Evolutionary conservation across 495 filamentous ascomycete genomes (phyloP).

Genomic region (Aspergillus diversus): DNA sequence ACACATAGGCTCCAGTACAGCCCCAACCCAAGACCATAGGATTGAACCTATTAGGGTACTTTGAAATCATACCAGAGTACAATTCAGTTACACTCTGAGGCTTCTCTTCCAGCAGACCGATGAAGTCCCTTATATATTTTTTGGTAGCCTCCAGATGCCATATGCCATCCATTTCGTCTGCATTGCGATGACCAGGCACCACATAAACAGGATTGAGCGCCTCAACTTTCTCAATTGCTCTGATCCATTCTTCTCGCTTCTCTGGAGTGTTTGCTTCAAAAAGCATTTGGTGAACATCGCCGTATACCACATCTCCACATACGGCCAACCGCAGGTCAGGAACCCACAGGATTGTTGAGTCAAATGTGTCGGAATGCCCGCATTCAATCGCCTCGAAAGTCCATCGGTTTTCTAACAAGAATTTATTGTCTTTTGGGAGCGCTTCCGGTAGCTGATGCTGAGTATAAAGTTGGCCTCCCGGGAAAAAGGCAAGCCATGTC

Average conservation of each 20-base stretch:
- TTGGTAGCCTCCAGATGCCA: slow-evolving; percentile 29
- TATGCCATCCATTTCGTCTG: slow-evolving; percentile 28
- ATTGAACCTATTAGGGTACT: no score
- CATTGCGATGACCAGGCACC: slow-evolving; percentile 35
- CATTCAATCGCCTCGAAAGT: slow-evolving; percentile 31
- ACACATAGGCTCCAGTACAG: no score
- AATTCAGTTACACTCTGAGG: no score
- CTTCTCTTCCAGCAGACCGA: slow-evolving; percentile 18
- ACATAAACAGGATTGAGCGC: slow-evolving; percentile 34
- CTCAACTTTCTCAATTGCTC: slow-evolving; percentile 33
- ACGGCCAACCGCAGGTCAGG: slow-evolving; percentile 34
- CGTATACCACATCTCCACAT: slow-evolving; percentile 42
- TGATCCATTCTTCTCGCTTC: slow-evolving; percentile 25
- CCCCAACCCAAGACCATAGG: no score
- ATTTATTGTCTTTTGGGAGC: not conserved
- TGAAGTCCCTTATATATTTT: slow-evolving; percentile 28
- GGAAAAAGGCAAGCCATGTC: slow-evolving; percentile 33
- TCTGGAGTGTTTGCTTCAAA: slow-evolving; percentile 29
- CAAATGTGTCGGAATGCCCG: slow-evolving; percentile 36
- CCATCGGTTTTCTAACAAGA: not conserved
- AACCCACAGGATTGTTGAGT: slow-evolving; percentile 34
- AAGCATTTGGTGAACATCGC: slow-evolving; percentile 38
- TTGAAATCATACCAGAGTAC: no score
- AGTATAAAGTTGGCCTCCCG: no score
- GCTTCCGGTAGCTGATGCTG: slow-evolving; percentile 16